Evolutionary conservation across 768 basidiomycete genomes (phyloP).

Genomic region (Boletellus ananiceps): DNA sequence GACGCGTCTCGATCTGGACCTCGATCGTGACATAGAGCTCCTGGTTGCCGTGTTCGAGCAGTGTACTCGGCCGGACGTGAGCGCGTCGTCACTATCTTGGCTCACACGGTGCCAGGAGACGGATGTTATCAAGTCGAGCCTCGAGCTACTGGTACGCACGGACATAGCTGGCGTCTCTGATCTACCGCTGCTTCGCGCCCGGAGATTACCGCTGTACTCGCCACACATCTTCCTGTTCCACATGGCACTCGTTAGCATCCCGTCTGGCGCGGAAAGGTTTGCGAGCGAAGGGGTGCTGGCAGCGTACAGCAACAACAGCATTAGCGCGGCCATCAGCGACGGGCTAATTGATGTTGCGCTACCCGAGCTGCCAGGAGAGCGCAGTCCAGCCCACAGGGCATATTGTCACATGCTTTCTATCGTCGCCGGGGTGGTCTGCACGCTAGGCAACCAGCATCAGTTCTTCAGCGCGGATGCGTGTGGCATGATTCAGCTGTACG

Average conservation of each 20-base stretch:
- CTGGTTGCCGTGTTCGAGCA: conserved; percentile 82
- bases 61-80: conserved; percentile 65
- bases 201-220: conserved; percentile 66
- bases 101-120: conserved; percentile 75
- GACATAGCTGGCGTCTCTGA: conserved; percentile 71
- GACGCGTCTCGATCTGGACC: conserved; percentile 51
- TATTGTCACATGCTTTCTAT: conserved; percentile 86
- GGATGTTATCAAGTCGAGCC: conserved; percentile 68
- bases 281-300: conserved; percentile 78
- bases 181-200: conserved; percentile 53
- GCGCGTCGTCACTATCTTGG: conserved; percentile 70
- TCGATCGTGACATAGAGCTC: conserved; percentile 79
- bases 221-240: conserved; percentile 83
- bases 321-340: conserved; percentile 70
- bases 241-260: conserved; percentile 73
- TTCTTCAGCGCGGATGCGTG: conserved; percentile 84
- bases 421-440: conserved; percentile 63
- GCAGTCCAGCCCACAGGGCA: conserved; percentile 72
- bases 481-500: conserved; percentile 81
- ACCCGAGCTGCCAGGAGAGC: conserved; percentile 67
- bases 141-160: conserved; percentile 65
- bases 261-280: conserved; percentile 76
- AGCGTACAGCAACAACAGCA: conserved; percentile 79
- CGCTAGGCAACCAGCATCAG: conserved; percentile 61
- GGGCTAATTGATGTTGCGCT: conserved; percentile 66